Conservation (phyloP, 2,329 filamentous ascomycete species). For the Didymella pomorum region DNA sequence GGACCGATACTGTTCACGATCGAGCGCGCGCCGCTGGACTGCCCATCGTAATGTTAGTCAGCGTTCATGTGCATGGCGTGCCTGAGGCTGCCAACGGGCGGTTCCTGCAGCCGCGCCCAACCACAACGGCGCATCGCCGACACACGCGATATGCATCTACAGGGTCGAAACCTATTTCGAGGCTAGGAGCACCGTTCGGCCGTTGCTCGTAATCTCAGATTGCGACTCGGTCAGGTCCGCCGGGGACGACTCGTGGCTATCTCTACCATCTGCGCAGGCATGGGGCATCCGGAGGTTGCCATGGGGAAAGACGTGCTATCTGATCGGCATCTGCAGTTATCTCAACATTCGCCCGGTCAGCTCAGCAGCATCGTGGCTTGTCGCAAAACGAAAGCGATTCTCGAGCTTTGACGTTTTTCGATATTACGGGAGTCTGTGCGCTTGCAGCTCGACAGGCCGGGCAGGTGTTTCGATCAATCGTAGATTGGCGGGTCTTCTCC, state of each 20-base stretch:
- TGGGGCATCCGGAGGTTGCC: not conserved
- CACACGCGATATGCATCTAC: not conserved
- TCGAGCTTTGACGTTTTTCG: conserved; percentile 7
- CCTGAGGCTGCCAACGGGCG: not conserved
- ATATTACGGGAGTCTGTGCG: conserved; percentile 22
- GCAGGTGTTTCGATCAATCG: conserved; percentile 14
- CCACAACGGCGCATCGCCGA: not conserved
- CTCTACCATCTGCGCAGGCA: not conserved
- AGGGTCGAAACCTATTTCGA: not conserved
- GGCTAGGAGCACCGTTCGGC: conserved; percentile 2
- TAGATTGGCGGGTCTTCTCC: conserved; percentile 5
- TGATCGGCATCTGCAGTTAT: not conserved
- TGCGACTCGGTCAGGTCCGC: not conserved
- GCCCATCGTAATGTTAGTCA: not conserved
- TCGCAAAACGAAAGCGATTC: not conserved
- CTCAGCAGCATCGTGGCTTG: conserved; percentile 4
- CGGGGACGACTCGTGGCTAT: not conserved
- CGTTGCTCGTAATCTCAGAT: not conserved
- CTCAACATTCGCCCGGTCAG: not conserved
- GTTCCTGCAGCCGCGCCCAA: not conserved
- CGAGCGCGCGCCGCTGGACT: conserved; percentile 41
- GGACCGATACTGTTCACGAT: conserved; percentile 59
- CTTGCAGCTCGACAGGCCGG: not conserved
- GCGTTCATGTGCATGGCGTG: not conserved
- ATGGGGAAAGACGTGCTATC: not conserved